These are phyloP conservation scores for Filobasidium wieringae DNA, from an alignment of 768 basidiomycete species.

Conservation along the genomic window DNA sequence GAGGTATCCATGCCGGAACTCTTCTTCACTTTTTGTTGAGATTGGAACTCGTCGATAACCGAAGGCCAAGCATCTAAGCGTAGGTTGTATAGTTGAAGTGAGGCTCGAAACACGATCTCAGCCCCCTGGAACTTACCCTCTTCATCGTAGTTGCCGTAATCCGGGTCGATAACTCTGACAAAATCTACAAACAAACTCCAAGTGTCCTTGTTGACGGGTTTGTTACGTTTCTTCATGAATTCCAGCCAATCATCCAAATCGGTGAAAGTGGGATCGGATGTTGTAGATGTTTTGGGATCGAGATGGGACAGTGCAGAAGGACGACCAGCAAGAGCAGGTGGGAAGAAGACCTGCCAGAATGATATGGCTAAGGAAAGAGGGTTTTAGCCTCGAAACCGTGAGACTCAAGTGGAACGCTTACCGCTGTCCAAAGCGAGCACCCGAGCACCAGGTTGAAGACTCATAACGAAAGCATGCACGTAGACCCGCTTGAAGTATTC, in stretches of 20 bases:
- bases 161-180: slow-evolving; percentile 28
- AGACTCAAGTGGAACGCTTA: slow-evolving; percentile 12
- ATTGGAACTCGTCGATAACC: slow-evolving; percentile 38
- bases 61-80: slow-evolving; percentile 39
- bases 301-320: slow-evolving; percentile 33
- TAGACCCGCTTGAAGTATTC: slow-evolving; percentile 40
- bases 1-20: neutral
- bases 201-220: slow-evolving; percentile 36
- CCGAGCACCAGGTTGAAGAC: slow-evolving; percentile 31
- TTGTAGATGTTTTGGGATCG: slow-evolving; percentile 7
- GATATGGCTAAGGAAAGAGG: slow-evolving; percentile 26
- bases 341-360: slow-evolving; percentile 36
- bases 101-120: neutral
- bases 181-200: slow-evolving; percentile 37
- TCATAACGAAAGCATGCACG: slow-evolving; percentile 34
- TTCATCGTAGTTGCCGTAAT: slow-evolving; percentile 37
- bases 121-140: slow-evolving; percentile 27
- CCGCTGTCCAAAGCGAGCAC: slow-evolving; percentile 33
- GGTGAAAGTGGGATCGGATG: slow-evolving; percentile 23
- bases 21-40: slow-evolving; percentile 19
- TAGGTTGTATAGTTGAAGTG: no score
- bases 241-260: slow-evolving; percentile 36
- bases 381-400: no score
- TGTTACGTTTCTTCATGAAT: slow-evolving; percentile 31
- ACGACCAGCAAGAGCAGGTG: slow-evolving; percentile 26